A percentile compares a stretch with the other conserved stretches of the same genome.
These are phyloP conservation scores for Chlamydomonas eustigma DNA, from an alignment of 139 green algal species.

Conservation along the genomic window DNA sequence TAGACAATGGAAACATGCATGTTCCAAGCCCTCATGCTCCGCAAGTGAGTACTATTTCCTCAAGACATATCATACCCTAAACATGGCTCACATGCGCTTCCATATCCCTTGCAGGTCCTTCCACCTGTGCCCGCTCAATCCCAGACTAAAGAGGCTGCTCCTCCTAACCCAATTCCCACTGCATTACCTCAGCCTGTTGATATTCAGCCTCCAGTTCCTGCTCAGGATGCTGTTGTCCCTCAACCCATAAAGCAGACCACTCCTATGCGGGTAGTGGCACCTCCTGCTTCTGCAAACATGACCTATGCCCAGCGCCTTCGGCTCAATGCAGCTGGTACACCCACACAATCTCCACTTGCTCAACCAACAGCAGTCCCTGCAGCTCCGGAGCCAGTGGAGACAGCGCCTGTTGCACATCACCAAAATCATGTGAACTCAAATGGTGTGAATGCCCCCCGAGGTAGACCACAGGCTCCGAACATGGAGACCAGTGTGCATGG, in stretches of 20 bases:
- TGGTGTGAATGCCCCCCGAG: background rate
- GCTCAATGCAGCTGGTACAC: background rate
- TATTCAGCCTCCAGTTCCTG: background rate
- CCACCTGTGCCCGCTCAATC: too few species aligned
- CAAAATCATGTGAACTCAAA: background rate
- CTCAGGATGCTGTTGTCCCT: background rate
- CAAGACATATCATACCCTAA: too few species aligned
- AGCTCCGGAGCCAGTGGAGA: slow-evolving; percentile 1
- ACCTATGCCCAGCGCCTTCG: background rate
- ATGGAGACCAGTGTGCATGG: background rate
- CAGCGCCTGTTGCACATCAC: too few species aligned
- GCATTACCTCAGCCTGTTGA: too few species aligned
- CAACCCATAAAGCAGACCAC: background rate
- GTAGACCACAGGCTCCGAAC: background rate
- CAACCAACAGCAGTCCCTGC: background rate
- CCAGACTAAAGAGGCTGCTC: too few species aligned
- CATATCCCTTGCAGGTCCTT: too few species aligned
- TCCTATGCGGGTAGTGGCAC: background rate
- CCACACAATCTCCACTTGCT: background rate
- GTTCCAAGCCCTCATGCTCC: too few species aligned
- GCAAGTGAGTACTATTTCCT: too few species aligned
- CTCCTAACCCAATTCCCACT: too few species aligned
- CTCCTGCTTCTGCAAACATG: background rate
- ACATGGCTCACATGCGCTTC: too few species aligned
- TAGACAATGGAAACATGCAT: background rate